Base-by-base conservation (phyloP, 2,329 filamentous ascomycete genomes). In the Xylariaceae sp. region DNA sequence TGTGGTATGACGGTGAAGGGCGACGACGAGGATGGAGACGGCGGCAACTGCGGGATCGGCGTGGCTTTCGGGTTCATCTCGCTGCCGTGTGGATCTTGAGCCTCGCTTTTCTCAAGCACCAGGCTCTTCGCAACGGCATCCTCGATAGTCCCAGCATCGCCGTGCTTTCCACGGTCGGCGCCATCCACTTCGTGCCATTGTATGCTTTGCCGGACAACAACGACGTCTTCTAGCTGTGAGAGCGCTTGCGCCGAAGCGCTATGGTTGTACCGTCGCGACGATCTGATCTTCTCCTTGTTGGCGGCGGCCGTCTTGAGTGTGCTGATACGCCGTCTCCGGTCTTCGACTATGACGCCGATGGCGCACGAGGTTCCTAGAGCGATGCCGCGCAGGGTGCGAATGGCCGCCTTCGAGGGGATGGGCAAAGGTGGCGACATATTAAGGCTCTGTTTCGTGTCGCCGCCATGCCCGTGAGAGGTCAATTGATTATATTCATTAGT, bases 331-430 rank as follows among this genome's bases (percentile, higher is more conserved):
- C 80, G 79, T 60, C 82, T 77, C 52, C 81, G 80, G 70, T 85
- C 82, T 70, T 85, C 82, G 59, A 82, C 75, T 57, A 85, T 73
- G 30, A 82, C 69, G 53, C 79, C 77, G 57, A 84, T 75, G 48
- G 81, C 83, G 67, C 81, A 84, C 7, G 82, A 82, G 1, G 82
- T 84, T 54, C 82, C 82, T 13, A 85, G 71, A 57, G 82, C 77
- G 60, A 84, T 76, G 63, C 81, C 78, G 62, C 81, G 80, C 42
- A 85, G 78, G 60, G 81, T 78, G 70, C 80, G 78, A 64, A 84
- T 75, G 60, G 79, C 80, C 60, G 79, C 79, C 72, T 80, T 80
- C 44, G 82, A 83, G 52, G 81, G 81, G 58, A 81, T 77, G 60
- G 78, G 78, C 59, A 78, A 73, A 53, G 75, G 74, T 58, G 76